Evolutionary conservation across 257 asterid genomes (phyloP).

Genomic region (Solanum tarijense): DNA sequence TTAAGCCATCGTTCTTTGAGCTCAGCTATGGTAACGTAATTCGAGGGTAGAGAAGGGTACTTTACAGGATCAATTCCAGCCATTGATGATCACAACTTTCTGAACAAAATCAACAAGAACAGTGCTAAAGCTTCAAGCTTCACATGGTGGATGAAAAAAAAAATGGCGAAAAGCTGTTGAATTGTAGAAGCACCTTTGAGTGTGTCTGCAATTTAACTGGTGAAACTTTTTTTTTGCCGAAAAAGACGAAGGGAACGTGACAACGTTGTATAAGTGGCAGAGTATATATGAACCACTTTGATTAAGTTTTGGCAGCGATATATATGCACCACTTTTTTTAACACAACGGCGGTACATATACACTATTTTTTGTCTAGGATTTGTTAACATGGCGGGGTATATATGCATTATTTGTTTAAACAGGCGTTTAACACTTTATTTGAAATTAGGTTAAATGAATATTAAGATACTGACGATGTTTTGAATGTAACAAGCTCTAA

Average conservation of each 20-base stretch:
- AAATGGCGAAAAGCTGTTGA: neutral
- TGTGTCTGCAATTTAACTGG: neutral
- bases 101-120: neutral
- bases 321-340: no score
- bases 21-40: constrained; percentile 49
- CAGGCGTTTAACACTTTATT: no score
- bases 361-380: neutral
- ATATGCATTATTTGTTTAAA: no score
- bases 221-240: neutral
- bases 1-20: constrained; percentile 57
- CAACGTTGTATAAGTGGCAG: no score
- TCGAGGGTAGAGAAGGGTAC: constrained; percentile 39
- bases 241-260: neutral
- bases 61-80: neutral
- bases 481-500: no score
- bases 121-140: neutral
- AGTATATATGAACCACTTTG: neutral
- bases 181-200: neutral
- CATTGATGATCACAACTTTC: neutral
- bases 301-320: no score
- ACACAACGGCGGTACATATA: fast-evolving
- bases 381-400: neutral
- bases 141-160: neutral
- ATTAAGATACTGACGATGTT: neutral
- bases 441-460: no score